Conservation (phyloP, 495 filamentous ascomycete species). For the Trichocladium uniseriatum region DNA sequence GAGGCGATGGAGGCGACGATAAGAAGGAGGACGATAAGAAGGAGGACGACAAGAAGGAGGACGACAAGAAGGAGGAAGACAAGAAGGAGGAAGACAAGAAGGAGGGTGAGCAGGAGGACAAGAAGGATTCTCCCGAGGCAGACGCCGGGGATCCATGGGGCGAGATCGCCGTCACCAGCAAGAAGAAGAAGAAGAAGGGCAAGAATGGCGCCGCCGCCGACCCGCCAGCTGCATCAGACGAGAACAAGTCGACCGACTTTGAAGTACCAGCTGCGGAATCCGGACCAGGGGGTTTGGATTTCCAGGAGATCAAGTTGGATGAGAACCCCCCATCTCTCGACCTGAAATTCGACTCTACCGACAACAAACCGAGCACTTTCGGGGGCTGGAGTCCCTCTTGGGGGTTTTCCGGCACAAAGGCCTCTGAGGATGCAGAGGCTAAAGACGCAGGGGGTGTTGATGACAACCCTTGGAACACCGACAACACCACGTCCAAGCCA, state of each 20-base stretch:
- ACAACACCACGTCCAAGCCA: conserved; percentile 25
- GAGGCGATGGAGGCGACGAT: conserved; percentile 22
- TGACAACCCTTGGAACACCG: conserved; percentile 33
- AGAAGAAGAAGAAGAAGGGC: conserved; percentile 37
- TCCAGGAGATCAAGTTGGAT: conserved; percentile 44
- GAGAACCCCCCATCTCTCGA: conserved; percentile 31
- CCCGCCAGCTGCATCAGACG: conserved; percentile 9
- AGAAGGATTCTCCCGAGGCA: conserved; percentile 13
- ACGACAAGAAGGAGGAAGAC: conserved; percentile 21
- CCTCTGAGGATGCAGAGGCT: conserved; percentile 7
- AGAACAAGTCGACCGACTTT: conserved; percentile 16
- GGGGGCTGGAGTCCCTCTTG: conserved; percentile 29
- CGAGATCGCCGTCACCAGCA: not conserved
- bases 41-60: conserved; percentile 26
- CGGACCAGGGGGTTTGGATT: conserved; percentile 21
- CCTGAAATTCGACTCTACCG: conserved; percentile 26
- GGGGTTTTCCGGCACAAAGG: conserved; percentile 11
- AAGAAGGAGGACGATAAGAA: conserved; percentile 19
- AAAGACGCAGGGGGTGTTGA: conserved; percentile 22
- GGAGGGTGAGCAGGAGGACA: conserved; percentile 15
- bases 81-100: conserved; percentile 23
- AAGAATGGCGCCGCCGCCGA: conserved; percentile 24
- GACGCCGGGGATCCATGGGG: conserved; percentile 18
- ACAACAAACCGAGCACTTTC: conserved; percentile 20
- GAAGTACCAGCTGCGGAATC: conserved; percentile 14